Conservation (phyloP, 164 flowering plant species). For the Vitis rupestris region DNA sequence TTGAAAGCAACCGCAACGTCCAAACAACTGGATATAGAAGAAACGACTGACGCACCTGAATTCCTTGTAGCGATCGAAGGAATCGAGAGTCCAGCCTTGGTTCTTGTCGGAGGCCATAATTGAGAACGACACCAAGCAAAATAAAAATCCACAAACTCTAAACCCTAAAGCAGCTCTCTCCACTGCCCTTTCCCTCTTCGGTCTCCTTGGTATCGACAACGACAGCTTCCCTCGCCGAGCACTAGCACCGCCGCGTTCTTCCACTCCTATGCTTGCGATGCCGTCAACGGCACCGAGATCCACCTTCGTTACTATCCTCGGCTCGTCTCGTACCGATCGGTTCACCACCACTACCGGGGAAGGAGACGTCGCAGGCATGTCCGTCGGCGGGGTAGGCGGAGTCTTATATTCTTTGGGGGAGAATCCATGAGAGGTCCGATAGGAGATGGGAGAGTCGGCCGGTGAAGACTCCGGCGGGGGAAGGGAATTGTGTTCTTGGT, state of each 20-base stretch:
- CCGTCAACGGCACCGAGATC: not conserved
- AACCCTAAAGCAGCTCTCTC: slow-evolving; percentile 35
- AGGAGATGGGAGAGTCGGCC: slow-evolving; percentile 1
- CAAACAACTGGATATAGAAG: too few species aligned
- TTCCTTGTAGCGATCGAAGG: slow-evolving; percentile 50
- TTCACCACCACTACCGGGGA: slow-evolving; percentile 3
- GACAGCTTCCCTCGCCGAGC: slow-evolving; percentile 11
- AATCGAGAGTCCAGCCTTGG: slow-evolving; percentile 55
- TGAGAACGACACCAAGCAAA: slow-evolving; percentile 52
- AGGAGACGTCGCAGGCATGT: not conserved
- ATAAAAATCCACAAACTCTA: slow-evolving; percentile 39
- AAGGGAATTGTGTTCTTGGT: too few species aligned
- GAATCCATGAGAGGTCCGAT: slow-evolving; percentile 4
- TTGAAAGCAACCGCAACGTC: too few species aligned
- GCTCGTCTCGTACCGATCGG: slow-evolving; percentile 11
- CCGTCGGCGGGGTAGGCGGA: not conserved
- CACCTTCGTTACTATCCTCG: slow-evolving; percentile 7
- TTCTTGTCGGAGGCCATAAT: slow-evolving; percentile 55
- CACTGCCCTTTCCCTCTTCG: slow-evolving; percentile 22
- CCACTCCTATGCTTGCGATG: not conserved
- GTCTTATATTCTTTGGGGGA: not conserved
- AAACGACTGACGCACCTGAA: slow-evolving; percentile 33
- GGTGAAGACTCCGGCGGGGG: slow-evolving; percentile 2
- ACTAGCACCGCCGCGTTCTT: slow-evolving; percentile 1
- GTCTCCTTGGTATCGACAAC: slow-evolving; percentile 20